Evolutionary conservation across 345 rosid species (phyloP).

Genomic region (Eutrema yunnanense): DNA sequence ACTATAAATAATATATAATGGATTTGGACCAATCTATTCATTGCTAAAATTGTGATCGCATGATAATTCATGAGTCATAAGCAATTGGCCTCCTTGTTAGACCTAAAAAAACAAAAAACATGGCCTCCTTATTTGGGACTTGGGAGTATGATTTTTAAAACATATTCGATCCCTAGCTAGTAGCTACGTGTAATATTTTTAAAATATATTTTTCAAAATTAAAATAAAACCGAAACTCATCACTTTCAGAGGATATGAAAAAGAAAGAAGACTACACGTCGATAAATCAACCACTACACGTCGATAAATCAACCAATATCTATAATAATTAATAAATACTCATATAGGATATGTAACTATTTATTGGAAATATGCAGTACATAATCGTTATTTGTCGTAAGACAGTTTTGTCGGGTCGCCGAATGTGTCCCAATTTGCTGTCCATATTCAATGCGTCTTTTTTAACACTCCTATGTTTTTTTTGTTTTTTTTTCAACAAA

Average conservation of each 20-base stretch:
- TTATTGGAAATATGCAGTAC: conserved; percentile 7
- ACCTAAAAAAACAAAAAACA: not conserved
- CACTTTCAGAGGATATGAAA: conserved; percentile 2
- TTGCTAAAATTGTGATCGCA: not conserved
- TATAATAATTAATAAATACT: not conserved
- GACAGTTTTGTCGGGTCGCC: conserved; percentile 11
- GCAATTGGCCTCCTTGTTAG: conserved; percentile 16
- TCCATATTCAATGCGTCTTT: conserved; percentile 13
- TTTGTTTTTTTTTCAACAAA: too few species aligned
- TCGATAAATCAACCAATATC: conserved; percentile 5
- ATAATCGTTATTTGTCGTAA: conserved; percentile 8
- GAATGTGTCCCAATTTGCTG: conserved; percentile 15
- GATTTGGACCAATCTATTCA: too few species aligned
- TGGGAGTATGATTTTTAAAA: not conserved
- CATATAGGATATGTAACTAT: not conserved
- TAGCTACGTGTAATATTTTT: not conserved
- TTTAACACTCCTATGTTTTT: too few species aligned
- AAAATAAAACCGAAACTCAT: not conserved
- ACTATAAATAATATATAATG: too few species aligned
- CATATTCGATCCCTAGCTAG: conserved; percentile 9
- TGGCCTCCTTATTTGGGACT: conserved; percentile 13
- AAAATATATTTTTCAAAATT: not conserved
- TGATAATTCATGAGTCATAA: conserved; percentile 13
- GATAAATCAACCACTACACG: conserved; percentile 7
- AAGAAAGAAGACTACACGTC: conserved; percentile 19